Percentiles rank a stretch among this genome's conserved stretches.
Conservation (phyloP, 441 rosid species). For the Biscutella laevigata region DNA sequence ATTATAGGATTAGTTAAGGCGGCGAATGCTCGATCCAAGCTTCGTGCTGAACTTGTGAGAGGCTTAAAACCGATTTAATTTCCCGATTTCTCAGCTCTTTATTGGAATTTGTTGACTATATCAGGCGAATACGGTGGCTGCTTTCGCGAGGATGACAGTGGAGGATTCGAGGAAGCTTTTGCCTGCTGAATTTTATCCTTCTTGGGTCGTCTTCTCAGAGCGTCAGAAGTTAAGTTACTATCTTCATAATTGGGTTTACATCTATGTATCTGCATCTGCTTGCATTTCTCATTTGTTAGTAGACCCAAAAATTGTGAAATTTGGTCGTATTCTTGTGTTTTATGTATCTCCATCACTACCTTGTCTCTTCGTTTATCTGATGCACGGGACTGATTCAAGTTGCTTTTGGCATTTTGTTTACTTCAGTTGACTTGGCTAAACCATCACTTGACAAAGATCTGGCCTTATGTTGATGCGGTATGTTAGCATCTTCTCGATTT, state of each 20-base stretch:
- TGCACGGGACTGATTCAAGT: constrained; percentile 24
- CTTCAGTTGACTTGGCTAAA: constrained; percentile 91
- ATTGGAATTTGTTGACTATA: background rate
- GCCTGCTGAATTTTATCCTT: constrained; percentile 71
- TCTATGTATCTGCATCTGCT: background rate
- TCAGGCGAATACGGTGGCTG: constrained; percentile 77
- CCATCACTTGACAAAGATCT: constrained; percentile 78
- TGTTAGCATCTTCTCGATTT: background rate
- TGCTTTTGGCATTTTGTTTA: constrained; percentile 9
- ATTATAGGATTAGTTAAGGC: constrained; percentile 62
- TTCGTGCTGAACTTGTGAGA: constrained; percentile 61
- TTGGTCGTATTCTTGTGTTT: background rate
- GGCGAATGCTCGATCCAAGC: constrained; percentile 79
- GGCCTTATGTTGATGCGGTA: constrained; percentile 92
- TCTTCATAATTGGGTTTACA: background rate
- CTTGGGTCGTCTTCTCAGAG: constrained; percentile 95
- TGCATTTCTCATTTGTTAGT: background rate
- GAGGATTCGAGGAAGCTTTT: constrained; percentile 83
- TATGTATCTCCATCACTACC: too few species aligned
- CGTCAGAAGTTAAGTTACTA: constrained; percentile 64
- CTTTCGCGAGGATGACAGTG: constrained; percentile 93
- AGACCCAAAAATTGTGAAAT: background rate
- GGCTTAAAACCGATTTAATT: background rate
- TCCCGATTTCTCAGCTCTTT: background rate
- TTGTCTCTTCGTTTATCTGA: too few species aligned